Evolutionary conservation across 495 filamentous ascomycete species (phyloP).

Genomic region (Lindgomyces ingoldianus): DNA sequence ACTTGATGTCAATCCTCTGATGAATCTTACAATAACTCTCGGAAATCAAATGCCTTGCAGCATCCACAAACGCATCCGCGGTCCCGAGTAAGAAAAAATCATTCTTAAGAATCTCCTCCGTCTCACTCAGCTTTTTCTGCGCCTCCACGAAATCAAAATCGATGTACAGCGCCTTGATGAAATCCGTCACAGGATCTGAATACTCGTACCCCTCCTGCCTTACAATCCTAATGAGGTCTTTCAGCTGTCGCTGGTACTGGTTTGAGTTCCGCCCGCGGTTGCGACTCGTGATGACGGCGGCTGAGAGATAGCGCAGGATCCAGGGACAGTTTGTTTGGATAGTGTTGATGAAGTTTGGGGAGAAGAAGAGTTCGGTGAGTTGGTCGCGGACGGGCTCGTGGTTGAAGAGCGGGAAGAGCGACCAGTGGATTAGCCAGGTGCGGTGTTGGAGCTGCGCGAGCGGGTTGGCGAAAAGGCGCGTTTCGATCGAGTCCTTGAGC

Average conservation of each 20-base stretch:
- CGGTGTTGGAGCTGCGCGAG: conserved; percentile 91
- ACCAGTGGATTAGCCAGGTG: conserved; percentile 97
- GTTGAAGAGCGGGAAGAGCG: conserved; percentile 98
- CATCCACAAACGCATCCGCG: conserved; percentile 88
- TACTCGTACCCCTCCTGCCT: conserved; percentile 98
- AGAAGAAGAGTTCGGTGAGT: conserved; percentile 95
- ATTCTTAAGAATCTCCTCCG: conserved; percentile 84
- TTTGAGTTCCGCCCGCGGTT: conserved; percentile 77
- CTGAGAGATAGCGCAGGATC: conserved; percentile 92
- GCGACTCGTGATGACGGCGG: conserved; percentile 94
- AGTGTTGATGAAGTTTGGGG: conserved; percentile 93
- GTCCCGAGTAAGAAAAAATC: conserved; percentile 93
- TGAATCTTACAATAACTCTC: conserved; percentile 99
- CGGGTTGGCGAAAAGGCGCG: conserved; percentile 89
- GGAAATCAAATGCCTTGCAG: conserved; percentile 91
- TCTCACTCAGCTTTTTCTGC: conserved; percentile 84
- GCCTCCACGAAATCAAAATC: conserved; percentile 99
- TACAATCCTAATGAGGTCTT: conserved; percentile 91
- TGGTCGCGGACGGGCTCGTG: conserved; percentile 86
- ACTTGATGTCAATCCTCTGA: conserved; percentile 94
- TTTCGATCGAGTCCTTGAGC: conserved; percentile 88
- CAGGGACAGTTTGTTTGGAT: conserved; percentile 97
- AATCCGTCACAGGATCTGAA: conserved; percentile 90
- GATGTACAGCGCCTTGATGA: conserved; percentile 92
- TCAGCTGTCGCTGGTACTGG: conserved; percentile 94